Conservation (phyloP, 2,329 filamentous ascomycete species). For the Colletotrichum sp. region DNA sequence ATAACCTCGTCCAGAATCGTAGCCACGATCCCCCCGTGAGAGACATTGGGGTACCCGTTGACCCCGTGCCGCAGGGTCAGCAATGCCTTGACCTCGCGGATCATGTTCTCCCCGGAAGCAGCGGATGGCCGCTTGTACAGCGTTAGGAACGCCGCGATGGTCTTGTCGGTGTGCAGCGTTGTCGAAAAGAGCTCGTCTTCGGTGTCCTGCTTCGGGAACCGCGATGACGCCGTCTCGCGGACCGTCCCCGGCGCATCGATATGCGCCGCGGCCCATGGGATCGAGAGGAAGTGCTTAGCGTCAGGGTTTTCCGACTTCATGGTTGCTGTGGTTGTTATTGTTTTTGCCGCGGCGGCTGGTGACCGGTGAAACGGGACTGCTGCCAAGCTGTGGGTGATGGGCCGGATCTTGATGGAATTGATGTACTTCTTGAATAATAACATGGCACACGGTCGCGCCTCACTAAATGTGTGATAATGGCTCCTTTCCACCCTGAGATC, state of each 20-base stretch:
- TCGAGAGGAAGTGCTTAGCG: constrained; percentile 34
- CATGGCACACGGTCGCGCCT: not conserved
- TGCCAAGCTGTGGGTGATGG: not conserved
- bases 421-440: not conserved
- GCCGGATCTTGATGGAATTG: not conserved
- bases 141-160: constrained; percentile 37
- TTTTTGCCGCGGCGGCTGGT: not conserved
- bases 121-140: constrained; percentile 30
- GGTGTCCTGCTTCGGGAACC: constrained; percentile 30
- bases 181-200: constrained; percentile 38
- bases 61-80: constrained; percentile 37
- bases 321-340: not conserved
- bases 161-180: constrained; percentile 32
- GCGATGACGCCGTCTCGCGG: constrained; percentile 35
- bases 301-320: constrained; percentile 17
- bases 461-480: not conserved
- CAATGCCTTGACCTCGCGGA: constrained; percentile 34
- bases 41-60: constrained; percentile 33
- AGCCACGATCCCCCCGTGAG: constrained; percentile 42
- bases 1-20: constrained; percentile 42
- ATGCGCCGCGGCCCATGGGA: constrained; percentile 41
- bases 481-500: not conserved
- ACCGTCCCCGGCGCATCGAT: constrained; percentile 31
- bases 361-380: not conserved
- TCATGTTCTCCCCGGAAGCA: constrained; percentile 23